Evolutionary conservation across 805 yeast genomes (phyloP), one percentile per base, ranked within the genome.

Genomic region (Barnettozyma sucrosica): DNA sequence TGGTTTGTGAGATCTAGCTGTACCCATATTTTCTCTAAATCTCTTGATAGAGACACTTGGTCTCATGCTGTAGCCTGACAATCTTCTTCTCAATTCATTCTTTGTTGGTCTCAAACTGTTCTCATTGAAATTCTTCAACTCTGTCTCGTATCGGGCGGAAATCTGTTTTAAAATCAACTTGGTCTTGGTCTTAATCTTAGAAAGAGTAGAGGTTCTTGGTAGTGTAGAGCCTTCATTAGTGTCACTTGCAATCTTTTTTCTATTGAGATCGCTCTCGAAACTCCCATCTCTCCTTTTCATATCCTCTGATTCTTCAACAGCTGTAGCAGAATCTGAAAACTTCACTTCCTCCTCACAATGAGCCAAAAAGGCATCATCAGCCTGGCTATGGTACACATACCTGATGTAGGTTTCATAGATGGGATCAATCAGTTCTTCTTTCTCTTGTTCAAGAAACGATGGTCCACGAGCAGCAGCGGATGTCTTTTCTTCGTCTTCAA

Each of bases 351-450:
- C 42, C 25, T 34, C 48, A 16, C 23, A 48, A 41, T 23, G 47
- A 4, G 34, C 18, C n/a, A 10, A 51, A 23, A 32, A 46, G 32
- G 44, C 51, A 13, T 28, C 42, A 23, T 21, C 36, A 16, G 20
- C 42, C 30, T 47, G 34, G 2, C 43, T 39, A 25, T 47, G 46
- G 38, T 38, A 47, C n/a, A 47, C 44, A 19, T 49, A 39, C 18
- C 25, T 44, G 8, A 37, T 54, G 51, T 24, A 49, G 59, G 44
- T 30, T 9, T 32, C 46, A 10, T 52, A 55, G 7, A 55, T 45
- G 4, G 47, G 47, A 25, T 47, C 55, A 26, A 46, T 24, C 18
- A 32, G 42, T 7, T 37, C 38, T 5, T 39, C 46, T 20, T 28
- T n/a, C 14, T 11, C 39, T 20, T 20, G 36, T 14, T 39, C 42